Percentiles rank a stretch among this genome's conserved stretches.
These are phyloP conservation scores for Stereum hirsutum DNA, from an alignment of 1,284 basidiomycete genomes.

Conservation along the genomic window DNA sequence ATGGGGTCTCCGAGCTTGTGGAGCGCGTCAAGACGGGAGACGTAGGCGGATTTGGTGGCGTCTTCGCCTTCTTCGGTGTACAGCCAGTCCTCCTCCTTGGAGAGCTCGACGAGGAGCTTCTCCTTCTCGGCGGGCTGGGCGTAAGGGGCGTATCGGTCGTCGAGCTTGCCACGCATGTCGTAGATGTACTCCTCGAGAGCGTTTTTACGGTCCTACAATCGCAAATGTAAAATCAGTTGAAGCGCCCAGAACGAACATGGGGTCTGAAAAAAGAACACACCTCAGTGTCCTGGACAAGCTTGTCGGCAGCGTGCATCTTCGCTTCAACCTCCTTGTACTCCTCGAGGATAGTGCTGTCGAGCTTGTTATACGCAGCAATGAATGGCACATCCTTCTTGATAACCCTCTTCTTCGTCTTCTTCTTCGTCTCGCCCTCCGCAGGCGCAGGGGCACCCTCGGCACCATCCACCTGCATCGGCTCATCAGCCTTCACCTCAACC, in stretches of 20 bases:
- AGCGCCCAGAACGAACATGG: no score
- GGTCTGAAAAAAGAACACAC: constrained; percentile 39
- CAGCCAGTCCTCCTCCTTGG: constrained; percentile 88
- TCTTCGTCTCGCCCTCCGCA: no score
- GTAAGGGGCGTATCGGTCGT: constrained; percentile 73
- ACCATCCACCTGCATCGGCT: constrained; percentile 67
- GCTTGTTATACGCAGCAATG: constrained; percentile 49
- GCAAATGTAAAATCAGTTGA: no score
- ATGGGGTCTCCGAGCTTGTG: constrained; percentile 83
- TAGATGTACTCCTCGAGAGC: constrained; percentile 97
- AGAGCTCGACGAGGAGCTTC: constrained; percentile 58
- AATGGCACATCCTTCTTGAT: constrained; percentile 79
- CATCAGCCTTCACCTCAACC: no score
- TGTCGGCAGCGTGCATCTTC: constrained; percentile 83
- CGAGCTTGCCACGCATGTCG: constrained; percentile 86
- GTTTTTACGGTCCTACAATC: constrained; percentile 83
- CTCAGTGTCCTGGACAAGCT: constrained; percentile 93
- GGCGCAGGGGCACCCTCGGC: constrained; percentile 44
- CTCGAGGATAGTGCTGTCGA: constrained; percentile 60
- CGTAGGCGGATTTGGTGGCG: constrained; percentile 86
- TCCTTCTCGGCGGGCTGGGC: constrained; percentile 71
- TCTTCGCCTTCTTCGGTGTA: constrained; percentile 95
- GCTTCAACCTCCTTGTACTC: constrained; percentile 70
- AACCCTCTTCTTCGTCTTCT: constrained; percentile 78
- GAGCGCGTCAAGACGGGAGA: constrained; percentile 68